phyloP scores from a whole-genome alignment of 2,329 filamentous ascomycete species.

The Clonostachys chloroleuca region DNA sequence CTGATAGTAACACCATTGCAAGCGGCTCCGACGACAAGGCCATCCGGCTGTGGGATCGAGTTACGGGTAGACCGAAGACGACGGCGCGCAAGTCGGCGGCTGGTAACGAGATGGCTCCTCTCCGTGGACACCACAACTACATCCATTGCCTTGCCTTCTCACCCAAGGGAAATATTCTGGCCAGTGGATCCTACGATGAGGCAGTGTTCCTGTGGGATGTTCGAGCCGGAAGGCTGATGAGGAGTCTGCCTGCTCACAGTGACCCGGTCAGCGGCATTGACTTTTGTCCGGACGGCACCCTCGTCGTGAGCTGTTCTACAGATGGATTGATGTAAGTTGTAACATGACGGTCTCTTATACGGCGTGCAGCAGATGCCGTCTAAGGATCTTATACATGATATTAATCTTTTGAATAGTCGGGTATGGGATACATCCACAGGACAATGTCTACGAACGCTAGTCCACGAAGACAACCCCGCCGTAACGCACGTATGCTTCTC shows the following conservation, averaged over 20 bases:
- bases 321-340: slow-evolving; percentile 75
- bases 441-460: slow-evolving; percentile 89
- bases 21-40: slow-evolving; percentile 95
- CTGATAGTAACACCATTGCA: slow-evolving; percentile 81
- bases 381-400: background rate
- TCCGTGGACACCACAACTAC: slow-evolving; percentile 93
- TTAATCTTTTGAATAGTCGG: slow-evolving; percentile 41
- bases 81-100: slow-evolving; percentile 30
- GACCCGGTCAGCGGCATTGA: slow-evolving; percentile 93
- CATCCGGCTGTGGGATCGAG: slow-evolving; percentile 85
- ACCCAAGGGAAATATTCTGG: slow-evolving; percentile 97
- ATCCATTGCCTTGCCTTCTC: slow-evolving; percentile 92
- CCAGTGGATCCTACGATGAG: slow-evolving; percentile 93
- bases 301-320: slow-evolving; percentile 86
- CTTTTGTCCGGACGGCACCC: slow-evolving; percentile 85
- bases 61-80: slow-evolving; percentile 51
- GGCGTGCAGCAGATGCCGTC: background rate
- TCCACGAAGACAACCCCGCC: slow-evolving; percentile 92
- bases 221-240: slow-evolving; percentile 80
- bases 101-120: slow-evolving; percentile 42
- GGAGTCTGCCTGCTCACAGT: slow-evolving; percentile 86
- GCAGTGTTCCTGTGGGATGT: slow-evolving; percentile 98
- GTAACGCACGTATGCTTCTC: slow-evolving; percentile 89
- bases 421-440: slow-evolving; percentile 96
- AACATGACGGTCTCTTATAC: background rate